These are phyloP conservation scores for Rubroboletus satanas DNA, from an alignment of 768 basidiomycete species.

Conservation along the genomic window DNA sequence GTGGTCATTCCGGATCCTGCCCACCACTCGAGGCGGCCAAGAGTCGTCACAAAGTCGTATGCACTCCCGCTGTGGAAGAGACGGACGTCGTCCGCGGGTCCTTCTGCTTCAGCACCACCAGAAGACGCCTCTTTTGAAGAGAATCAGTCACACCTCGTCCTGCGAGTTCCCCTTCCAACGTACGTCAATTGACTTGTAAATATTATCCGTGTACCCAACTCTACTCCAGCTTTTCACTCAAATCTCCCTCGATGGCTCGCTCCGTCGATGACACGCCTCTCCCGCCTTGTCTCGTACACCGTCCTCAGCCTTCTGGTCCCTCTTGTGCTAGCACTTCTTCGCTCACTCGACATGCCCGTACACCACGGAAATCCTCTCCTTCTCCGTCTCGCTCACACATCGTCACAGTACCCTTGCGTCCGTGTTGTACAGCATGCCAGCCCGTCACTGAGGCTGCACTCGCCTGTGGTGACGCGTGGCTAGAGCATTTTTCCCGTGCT, in stretches of 20 bases:
- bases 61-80: constrained; percentile 67
- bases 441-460: constrained; percentile 54
- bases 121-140: constrained; percentile 28
- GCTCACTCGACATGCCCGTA: constrained; percentile 11
- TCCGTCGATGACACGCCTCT: constrained; percentile 35
- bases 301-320: constrained; percentile 27
- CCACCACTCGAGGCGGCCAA: constrained; percentile 41
- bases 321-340: background rate
- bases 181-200: constrained; percentile 29
- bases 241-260: constrained; percentile 40
- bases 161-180: constrained; percentile 64
- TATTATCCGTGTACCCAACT: background rate
- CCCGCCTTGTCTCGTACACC: constrained; percentile 55
- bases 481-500: constrained; percentile 59
- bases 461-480: constrained; percentile 54
- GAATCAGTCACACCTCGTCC: constrained; percentile 42
- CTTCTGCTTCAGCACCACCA: constrained; percentile 22
- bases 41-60: constrained; percentile 61
- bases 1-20: constrained; percentile 64
- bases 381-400: constrained; percentile 38
- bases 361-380: constrained; percentile 21
- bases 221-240: constrained; percentile 40
- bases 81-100: constrained; percentile 12
- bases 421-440: constrained; percentile 67
- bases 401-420: constrained; percentile 62